These are phyloP conservation scores for Earliella scabrosa DNA, from an alignment of 1,284 basidiomycete species.

Conservation along the genomic window DNA sequence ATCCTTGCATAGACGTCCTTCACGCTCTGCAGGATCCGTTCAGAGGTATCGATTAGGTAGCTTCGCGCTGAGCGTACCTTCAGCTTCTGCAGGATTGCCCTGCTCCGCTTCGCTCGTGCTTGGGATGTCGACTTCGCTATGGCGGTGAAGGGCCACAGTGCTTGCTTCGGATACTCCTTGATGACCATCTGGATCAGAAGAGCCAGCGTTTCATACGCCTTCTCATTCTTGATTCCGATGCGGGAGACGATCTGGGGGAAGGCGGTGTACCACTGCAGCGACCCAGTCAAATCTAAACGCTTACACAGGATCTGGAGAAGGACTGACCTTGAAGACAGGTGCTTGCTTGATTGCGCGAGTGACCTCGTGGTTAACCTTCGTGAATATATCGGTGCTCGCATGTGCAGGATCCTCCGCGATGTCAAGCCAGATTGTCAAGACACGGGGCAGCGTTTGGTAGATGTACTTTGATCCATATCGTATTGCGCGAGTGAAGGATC, in stretches of 20 bases:
- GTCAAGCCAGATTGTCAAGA: conserved; percentile 96
- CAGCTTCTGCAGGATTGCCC: conserved; percentile 67
- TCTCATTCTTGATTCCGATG: conserved; percentile 80
- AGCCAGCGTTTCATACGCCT: conserved; percentile 70
- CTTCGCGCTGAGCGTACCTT: conserved; percentile 47
- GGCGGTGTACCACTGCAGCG: conserved; percentile 87
- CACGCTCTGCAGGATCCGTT: neutral
- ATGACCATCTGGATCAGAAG: conserved; percentile 80
- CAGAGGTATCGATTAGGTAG: no score
- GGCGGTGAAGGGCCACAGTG: conserved; percentile 92
- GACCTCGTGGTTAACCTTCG: conserved; percentile 61
- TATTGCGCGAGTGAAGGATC: conserved; percentile 78
- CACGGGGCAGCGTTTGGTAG: conserved; percentile 93
- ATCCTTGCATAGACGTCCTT: conserved; percentile 58
- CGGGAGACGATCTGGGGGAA: conserved; percentile 98
- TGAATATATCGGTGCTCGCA: conserved; percentile 47
- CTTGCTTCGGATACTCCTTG: conserved; percentile 86
- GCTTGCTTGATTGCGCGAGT: conserved; percentile 59
- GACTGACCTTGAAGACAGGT: conserved; percentile 76
- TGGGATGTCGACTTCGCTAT: conserved; percentile 85
- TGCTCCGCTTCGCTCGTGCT: conserved; percentile 67
- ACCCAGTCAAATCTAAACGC: neutral
- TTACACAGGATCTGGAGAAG: neutral
- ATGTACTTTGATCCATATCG: conserved; percentile 92
- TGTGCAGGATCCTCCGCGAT: conserved; percentile 67